Evolutionary conservation across 129 eudicot genomes (phyloP), one percentile per base, ranked within the genome.

Genomic region (Scalesia atractyloides): DNA sequence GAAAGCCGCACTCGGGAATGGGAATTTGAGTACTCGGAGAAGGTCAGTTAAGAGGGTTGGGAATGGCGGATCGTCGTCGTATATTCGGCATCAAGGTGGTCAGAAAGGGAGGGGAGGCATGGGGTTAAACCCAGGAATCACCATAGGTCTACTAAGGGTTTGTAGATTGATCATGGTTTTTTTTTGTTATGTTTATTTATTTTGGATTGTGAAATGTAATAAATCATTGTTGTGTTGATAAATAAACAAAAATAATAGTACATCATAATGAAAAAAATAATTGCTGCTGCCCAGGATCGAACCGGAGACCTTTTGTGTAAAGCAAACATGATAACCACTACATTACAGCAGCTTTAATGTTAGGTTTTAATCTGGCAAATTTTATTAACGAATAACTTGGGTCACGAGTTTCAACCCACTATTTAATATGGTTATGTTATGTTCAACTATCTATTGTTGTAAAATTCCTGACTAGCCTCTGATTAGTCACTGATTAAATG

Each of bases 1-100:
- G 13, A 92, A 79, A 76, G 86, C 86, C 41, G 88, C 91, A n/a
- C 70, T 85, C 6, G 89, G 93, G 47, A 82, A 18, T 49, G 70
- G 79, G 57, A 77, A 59, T 30, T 41, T 79, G 73, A 71, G 69
- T 74, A 33, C 73, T 4, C 86, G 80, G 16, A 86, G 88, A 73
- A 82, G 70, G 68, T 47, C 80, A 7, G 88, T 65, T 59, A 88
- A 82, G 78, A 86, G 79, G 71, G 73, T 48, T 7, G 60, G 75
- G 22, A 76, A 76, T 26, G 82, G 84, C 59, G 85, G 79, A 56
- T 76, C 82, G 17, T 60, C 85, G 9, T 73, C 78, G 14, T 62
- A 60, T 62, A 69, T 82, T 67, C 34, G 82, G 36, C 79, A 74
- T 15, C 69, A 81, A 54, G 84, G 91, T 72, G 79, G 82, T 81